phyloP scores from a whole-genome alignment of 176 grass and related monocot species.

The Avena insularis region DNA sequence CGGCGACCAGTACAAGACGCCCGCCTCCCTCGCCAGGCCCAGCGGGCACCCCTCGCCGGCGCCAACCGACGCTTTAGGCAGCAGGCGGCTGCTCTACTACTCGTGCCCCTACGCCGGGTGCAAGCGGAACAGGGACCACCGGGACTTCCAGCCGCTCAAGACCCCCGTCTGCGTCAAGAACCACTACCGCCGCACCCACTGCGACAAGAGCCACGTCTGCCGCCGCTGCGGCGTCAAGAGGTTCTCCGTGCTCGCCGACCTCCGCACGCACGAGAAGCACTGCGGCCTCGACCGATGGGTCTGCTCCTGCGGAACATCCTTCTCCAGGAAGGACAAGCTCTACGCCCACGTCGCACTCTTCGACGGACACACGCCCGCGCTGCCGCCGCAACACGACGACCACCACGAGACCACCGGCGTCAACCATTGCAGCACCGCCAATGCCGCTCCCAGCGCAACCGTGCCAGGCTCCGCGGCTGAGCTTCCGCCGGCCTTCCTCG shows the following conservation, averaged over 20 bases:
- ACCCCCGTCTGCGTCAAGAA: constrained; percentile 81
- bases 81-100: constrained; percentile 53
- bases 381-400: constrained; percentile 22
- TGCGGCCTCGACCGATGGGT: constrained; percentile 78
- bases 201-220: constrained; percentile 82
- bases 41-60: not conserved
- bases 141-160: constrained; percentile 88
- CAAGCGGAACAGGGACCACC: constrained; percentile 83
- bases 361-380: constrained; percentile 75
- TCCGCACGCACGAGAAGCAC: constrained; percentile 93
- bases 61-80: not conserved
- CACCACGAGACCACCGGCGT: not conserved
- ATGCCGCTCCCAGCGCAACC: not conserved
- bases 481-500: not conserved
- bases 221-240: constrained; percentile 79
- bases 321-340: constrained; percentile 96
- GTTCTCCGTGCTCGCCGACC: constrained; percentile 93
- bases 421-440: not conserved
- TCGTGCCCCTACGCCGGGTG: constrained; percentile 83
- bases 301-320: constrained; percentile 86
- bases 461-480: not conserved
- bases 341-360: constrained; percentile 85
- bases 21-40: constrained; percentile 70
- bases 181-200: constrained; percentile 97
- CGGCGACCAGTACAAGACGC: constrained; percentile 78